A percentile compares a stretch with the other conserved stretches of the same genome.
These are phyloP conservation scores for Venturia carpophila DNA, from an alignment of 2,329 filamentous ascomycete genomes.

Conservation along the genomic window DNA sequence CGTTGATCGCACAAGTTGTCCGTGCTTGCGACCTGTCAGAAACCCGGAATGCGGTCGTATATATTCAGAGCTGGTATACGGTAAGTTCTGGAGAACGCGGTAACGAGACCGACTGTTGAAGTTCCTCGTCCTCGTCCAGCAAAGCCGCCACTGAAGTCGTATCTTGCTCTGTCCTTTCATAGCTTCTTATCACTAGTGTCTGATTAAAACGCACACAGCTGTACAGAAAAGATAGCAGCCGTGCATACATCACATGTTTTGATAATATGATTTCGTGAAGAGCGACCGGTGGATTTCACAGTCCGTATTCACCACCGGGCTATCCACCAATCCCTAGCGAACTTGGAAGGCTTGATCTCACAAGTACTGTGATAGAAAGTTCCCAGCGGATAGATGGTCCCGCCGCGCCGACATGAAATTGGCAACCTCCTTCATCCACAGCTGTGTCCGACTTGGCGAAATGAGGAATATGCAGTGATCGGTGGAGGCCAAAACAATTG, in stretches of 20 bases:
- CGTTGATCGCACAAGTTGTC: conserved; percentile 1
- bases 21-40: conserved; percentile 10
- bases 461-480: not conserved
- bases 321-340: not conserved
- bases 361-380: not conserved
- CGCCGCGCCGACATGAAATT: not conserved
- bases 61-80: not conserved
- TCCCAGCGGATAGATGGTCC: not conserved
- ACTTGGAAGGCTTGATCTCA: not conserved
- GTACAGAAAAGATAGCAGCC: not conserved
- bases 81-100: not conserved
- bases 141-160: not conserved
- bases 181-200: not conserved
- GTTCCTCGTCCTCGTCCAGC: not conserved
- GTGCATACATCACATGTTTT: not conserved
- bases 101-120: not conserved
- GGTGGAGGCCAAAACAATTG: no score
- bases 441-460: not conserved
- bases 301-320: not conserved
- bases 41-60: not conserved
- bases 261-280: not conserved
- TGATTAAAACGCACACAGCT: not conserved
- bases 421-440: not conserved
- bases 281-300: not conserved
- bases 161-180: not conserved